Percentiles rank a stretch among this genome's conserved stretches.
Conservation (phyloP, 768 basidiomycete genomes). For the Antrodiella citrinella region DNA sequence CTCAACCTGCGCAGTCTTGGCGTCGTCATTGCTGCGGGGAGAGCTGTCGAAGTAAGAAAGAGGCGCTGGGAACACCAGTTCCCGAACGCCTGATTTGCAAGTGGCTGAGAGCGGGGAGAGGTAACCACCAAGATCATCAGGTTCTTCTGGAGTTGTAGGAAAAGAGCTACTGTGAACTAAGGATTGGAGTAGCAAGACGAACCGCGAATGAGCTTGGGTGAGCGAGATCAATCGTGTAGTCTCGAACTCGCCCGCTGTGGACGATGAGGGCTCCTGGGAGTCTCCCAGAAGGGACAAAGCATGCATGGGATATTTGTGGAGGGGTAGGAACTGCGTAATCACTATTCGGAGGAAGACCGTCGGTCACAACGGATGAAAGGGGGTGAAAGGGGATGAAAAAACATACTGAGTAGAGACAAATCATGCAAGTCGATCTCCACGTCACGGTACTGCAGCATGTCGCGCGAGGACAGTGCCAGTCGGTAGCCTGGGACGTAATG, state of each 20-base stretch:
- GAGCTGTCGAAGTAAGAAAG: slow-evolving; percentile 37
- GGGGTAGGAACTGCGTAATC: slow-evolving; percentile 52
- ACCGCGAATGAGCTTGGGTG: slow-evolving; percentile 60
- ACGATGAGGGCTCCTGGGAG: neutral
- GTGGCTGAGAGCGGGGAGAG: slow-evolving; percentile 18
- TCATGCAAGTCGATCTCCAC: slow-evolving; percentile 50
- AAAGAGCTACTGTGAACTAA: slow-evolving; percentile 54
- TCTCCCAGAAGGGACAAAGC: slow-evolving; percentile 40
- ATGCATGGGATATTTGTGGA: slow-evolving; percentile 67
- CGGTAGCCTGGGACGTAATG: slow-evolving; percentile 53
- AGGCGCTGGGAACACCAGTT: slow-evolving; percentile 71
- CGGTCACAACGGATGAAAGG: slow-evolving; percentile 5
- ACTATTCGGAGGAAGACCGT: slow-evolving; percentile 29
- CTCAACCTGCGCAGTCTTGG: slow-evolving; percentile 2
- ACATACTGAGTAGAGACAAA: slow-evolving; percentile 60
- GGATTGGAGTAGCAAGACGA: slow-evolving; percentile 67
- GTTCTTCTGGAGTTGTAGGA: slow-evolving; percentile 38
- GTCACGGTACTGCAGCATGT: slow-evolving; percentile 32
- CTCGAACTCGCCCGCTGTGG: neutral
- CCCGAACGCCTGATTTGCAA: slow-evolving; percentile 26
- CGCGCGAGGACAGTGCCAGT: slow-evolving; percentile 32
- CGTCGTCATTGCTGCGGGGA: neutral
- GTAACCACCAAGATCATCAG: slow-evolving; percentile 24
- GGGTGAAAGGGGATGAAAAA: slow-evolving; percentile 4
- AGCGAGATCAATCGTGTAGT: slow-evolving; percentile 37